Percentiles rank a stretch among this genome's conserved stretches.
phyloP scores from a whole-genome alignment of 2,329 filamentous ascomycete genomes.

The Sarocladiaceae sp. region DNA sequence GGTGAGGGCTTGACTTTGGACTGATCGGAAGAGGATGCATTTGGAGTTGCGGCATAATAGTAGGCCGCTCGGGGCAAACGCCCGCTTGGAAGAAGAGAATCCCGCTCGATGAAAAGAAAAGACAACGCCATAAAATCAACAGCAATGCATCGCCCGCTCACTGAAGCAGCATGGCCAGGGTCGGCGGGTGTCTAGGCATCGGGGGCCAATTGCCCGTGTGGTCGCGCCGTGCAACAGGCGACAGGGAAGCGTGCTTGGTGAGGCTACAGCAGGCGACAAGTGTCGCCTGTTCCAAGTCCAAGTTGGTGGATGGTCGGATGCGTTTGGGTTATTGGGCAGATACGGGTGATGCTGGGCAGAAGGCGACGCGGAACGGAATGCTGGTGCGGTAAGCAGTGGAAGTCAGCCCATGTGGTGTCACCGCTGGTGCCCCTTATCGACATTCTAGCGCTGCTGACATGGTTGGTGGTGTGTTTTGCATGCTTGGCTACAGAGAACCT shows the following conservation, averaged over 20 bases:
- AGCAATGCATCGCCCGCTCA: constrained; percentile 1
- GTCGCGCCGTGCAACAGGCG: neutral
- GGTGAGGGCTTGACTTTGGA: constrained; percentile 28
- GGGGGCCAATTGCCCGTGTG: neutral
- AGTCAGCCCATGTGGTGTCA: constrained; percentile 2
- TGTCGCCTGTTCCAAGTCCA: neutral
- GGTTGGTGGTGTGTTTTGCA: constrained; percentile 6
- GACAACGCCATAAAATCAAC: constrained; percentile 10
- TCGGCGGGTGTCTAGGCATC: neutral
- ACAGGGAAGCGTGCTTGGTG: neutral
- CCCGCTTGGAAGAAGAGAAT: neutral
- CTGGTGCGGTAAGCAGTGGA: too few species aligned
- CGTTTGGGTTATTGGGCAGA: neutral
- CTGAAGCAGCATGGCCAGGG: neutral
- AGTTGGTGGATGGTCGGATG: neutral
- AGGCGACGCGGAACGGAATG: too few species aligned
- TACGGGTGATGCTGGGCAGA: too few species aligned
- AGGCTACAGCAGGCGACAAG: neutral
- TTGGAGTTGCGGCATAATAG: constrained; percentile 46
- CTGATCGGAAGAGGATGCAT: constrained; percentile 46
- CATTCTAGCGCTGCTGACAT: constrained; percentile 1
- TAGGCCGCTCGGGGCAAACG: neutral
- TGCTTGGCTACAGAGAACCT: constrained; percentile 7
- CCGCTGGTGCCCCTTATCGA: neutral
- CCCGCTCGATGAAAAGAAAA: constrained; percentile 18